Evolutionary conservation across 805 yeast species (phyloP), one percentile per base, ranked within the genome.

Genomic region (Brettanomyces anomalus): DNA sequence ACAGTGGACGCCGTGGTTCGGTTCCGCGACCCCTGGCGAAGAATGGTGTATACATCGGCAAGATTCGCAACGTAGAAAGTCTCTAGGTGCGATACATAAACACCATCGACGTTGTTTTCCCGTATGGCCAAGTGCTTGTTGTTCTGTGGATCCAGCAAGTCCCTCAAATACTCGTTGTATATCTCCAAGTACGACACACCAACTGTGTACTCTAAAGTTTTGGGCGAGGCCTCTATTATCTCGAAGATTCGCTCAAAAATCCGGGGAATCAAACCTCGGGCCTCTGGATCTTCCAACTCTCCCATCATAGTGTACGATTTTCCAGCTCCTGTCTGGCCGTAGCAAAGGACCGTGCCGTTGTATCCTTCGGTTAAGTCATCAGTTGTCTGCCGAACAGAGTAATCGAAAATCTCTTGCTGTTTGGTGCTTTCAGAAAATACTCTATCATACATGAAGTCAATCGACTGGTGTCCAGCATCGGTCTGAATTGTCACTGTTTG

Each of bases 321-420:
- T 1, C 95, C 95, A 0, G 93, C 73, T 1, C 85, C 89, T 0
- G 95, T 86, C 57, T 86, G 95, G 4, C 96, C 96, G 62, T 88
- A 88, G 62, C 67, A 48, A 28, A 53, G 42, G 5, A 61, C 56
- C 2, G 67, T 57, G 4, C 60, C 59, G 15, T 65, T 63, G n/a
- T 61, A 60, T 0, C 97, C 97, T 28, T 70, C 67, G 44, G 82
- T 70, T 26, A 85, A 67, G 47, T 83, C 90, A 35, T 76, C 78
- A 4, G 86, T 81, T 0, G 85, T 79, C 34, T 76, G 76, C 33
- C 64, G 55, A 4, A 83, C 72, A 0, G 85, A 72, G 52, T 70
- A 74, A 11, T 76, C 68, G 53, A 80, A 83, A 4, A 85, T 65
- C 4, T 76, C 77, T 3, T 54, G 53, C 55, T 86, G 95, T 1